These are phyloP conservation scores for Eucalyptus cladocalyx DNA, from an alignment of 345 rosid genomes.

Conservation along the genomic window DNA sequence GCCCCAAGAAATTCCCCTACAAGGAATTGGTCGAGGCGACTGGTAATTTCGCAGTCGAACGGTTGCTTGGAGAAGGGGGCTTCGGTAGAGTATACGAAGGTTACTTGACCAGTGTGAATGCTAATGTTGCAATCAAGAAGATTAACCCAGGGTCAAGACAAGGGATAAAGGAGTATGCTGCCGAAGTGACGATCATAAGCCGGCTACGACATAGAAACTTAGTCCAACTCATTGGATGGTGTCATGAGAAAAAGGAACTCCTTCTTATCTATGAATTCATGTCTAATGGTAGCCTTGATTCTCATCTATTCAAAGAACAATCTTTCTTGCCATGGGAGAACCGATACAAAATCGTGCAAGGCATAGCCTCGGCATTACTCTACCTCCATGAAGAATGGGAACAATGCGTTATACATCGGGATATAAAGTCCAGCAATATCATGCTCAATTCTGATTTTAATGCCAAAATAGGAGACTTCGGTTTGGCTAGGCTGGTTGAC, in stretches of 20 bases:
- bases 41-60: fast-evolving
- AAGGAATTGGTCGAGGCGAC: fast-evolving
- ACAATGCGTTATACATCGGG: not conserved
- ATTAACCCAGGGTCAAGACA: not conserved
- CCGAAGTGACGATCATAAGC: not conserved
- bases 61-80: not conserved
- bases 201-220: not conserved
- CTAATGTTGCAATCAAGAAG: not conserved
- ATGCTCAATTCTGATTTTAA: not conserved
- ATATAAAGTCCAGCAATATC: not conserved
- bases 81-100: not conserved
- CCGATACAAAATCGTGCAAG: not conserved
- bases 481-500: not conserved
- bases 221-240: not conserved
- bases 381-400: not conserved
- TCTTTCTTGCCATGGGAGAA: not conserved
- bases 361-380: not conserved
- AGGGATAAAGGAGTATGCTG: not conserved
- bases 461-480: not conserved
- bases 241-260: not conserved
- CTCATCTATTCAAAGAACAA: not conserved
- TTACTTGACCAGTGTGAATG: not conserved
- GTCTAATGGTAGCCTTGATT: not conserved
- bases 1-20: not conserved
- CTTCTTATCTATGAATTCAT: not conserved